phyloP scores from a whole-genome alignment of 208 protist species.

The Leishmania guyanensis region DNA sequence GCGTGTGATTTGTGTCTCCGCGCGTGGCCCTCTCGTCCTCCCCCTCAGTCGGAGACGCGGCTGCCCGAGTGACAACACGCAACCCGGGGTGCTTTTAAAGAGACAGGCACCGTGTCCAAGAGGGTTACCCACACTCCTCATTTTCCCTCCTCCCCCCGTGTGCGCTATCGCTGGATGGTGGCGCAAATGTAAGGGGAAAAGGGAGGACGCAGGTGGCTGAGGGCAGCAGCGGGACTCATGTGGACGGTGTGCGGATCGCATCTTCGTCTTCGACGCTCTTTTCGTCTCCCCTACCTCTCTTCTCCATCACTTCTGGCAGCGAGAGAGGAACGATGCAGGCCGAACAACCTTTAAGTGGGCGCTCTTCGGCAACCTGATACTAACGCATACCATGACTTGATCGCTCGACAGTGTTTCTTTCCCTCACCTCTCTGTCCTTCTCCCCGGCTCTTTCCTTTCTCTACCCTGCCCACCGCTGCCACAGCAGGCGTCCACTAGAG shows the following conservation, averaged over 20 bases:
- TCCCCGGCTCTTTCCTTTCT: not conserved
- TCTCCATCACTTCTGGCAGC: not conserved
- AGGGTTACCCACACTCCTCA: not conserved
- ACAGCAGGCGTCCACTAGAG: not conserved
- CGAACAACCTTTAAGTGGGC: not conserved
- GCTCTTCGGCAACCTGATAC: not conserved
- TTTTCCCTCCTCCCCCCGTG: not conserved
- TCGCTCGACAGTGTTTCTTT: not conserved
- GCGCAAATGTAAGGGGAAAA: not conserved
- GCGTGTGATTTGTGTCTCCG: not conserved
- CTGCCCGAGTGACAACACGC: not conserved
- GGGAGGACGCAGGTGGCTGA: not conserved
- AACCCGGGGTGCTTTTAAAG: not conserved
- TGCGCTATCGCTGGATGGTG: not conserved
- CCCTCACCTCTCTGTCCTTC: not conserved
- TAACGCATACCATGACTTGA: not conserved
- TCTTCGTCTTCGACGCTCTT: not conserved
- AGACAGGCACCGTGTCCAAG: not conserved
- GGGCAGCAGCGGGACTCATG: not conserved
- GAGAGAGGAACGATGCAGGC: not conserved
- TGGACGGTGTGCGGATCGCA: not conserved
- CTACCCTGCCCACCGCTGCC: not conserved
- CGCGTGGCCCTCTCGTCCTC: not conserved
- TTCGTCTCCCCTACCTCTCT: not conserved
- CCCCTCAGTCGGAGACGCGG: not conserved